phyloP scores from a whole-genome alignment of 106 monocot species.

The Apostasia ramifera region DNA sequence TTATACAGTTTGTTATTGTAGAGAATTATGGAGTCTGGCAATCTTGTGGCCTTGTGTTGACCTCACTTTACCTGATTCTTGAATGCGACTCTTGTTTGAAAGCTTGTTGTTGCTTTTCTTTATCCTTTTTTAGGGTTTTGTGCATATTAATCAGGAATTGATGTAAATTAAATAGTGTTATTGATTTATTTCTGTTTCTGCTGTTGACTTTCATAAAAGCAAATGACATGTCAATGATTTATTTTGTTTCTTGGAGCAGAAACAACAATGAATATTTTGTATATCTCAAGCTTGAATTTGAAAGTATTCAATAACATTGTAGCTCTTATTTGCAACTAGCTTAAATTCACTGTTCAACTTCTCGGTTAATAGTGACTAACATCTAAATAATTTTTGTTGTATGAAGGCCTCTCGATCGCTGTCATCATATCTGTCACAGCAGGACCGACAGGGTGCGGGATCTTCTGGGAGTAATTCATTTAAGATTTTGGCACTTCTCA shows the following conservation, averaged over 20 bases:
- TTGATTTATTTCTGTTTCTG: no score
- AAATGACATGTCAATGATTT: neutral
- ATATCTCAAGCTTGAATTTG: neutral
- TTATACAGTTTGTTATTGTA: no score
- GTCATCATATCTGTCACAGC: slow-evolving; percentile 34
- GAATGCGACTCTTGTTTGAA: no score
- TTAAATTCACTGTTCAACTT: neutral
- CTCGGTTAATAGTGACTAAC: neutral
- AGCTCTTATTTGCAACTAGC: no score
- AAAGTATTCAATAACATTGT: neutral
- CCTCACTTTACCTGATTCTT: no score
- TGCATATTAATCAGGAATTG: no score
- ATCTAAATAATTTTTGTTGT: neutral
- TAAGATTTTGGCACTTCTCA: slow-evolving; percentile 57
- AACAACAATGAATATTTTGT: neutral
- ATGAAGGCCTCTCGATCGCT: slow-evolving; percentile 22
- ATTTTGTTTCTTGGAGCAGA: neutral
- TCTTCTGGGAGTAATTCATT: slow-evolving; percentile 42
- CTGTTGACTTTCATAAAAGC: no score
- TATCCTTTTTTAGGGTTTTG: no score
- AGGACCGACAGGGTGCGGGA: slow-evolving; percentile 35
- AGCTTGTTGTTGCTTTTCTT: no score
- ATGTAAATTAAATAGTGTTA: no score
- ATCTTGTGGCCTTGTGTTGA: no score
- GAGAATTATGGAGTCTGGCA: no score